Percentiles rank a stretch among this genome's conserved stretches.
These are phyloP conservation scores for Petunia secreta DNA, from an alignment of 257 asterid species.

Conservation along the genomic window DNA sequence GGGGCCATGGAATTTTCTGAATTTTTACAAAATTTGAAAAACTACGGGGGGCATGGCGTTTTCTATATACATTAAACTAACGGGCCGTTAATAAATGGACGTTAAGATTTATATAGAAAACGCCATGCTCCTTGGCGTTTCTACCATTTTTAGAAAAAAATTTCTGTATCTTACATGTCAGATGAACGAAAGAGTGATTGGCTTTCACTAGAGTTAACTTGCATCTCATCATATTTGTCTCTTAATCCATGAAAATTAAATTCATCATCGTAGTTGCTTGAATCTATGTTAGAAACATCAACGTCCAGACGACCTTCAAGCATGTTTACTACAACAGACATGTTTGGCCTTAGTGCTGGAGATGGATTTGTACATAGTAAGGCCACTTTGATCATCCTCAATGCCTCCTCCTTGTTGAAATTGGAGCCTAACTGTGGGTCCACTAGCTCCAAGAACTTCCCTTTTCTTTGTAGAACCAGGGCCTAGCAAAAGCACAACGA, in stretches of 20 bases:
- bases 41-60: no score
- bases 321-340: slow-evolving; percentile 23
- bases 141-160: no score
- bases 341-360: slow-evolving; percentile 25
- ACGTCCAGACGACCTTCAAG: slow-evolving; percentile 12
- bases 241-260: neutral
- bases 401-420: slow-evolving; percentile 20
- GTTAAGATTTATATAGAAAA: no score
- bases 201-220: neutral
- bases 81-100: no score
- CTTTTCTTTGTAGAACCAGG: slow-evolving; percentile 2
- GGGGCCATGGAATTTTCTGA: no score
- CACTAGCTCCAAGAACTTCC: slow-evolving; percentile 4
- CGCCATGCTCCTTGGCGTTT: no score
- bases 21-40: no score
- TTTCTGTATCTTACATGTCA: neutral
- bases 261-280: neutral
- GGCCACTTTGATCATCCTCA: slow-evolving; percentile 17
- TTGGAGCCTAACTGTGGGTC: slow-evolving; percentile 22
- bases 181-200: neutral
- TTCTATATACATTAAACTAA: no score
- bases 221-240: neutral
- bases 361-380: slow-evolving; percentile 15
- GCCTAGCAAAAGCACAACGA: neutral
- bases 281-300: neutral